phyloP scores from a whole-genome alignment of 1,139 yeast species.

The Kurtzmaniella quercitrusa region DNA sequence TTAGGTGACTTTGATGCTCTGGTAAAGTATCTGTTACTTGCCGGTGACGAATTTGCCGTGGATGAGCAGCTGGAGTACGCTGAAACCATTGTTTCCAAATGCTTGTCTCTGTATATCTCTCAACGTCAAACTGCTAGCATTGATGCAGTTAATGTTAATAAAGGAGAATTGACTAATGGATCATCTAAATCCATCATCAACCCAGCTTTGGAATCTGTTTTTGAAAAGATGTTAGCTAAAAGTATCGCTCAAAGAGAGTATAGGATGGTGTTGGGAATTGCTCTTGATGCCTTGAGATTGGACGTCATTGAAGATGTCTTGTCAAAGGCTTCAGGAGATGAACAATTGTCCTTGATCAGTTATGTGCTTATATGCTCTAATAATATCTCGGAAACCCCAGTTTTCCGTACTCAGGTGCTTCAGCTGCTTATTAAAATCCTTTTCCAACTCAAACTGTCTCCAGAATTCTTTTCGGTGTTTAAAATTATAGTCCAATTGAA shows the following conservation, averaged over 20 bases:
- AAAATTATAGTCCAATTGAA: conserved; percentile 88
- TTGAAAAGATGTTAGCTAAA: conserved; percentile 81
- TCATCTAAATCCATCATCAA: conserved; percentile 49
- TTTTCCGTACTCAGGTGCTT: conserved; percentile 63
- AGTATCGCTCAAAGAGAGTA: conserved; percentile 70
- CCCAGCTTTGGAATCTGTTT: conserved; percentile 60
- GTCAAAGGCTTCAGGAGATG: conserved; percentile 25
- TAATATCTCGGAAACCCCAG: conserved; percentile 53
- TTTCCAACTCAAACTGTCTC: conserved; percentile 19
- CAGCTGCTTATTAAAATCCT: conserved; percentile 48
- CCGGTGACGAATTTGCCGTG: conserved; percentile 77
- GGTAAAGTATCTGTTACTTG: conserved; percentile 80
- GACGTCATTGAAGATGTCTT: conserved; percentile 67
- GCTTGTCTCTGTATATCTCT: conserved; percentile 77
- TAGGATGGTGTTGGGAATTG: conserved; percentile 84
- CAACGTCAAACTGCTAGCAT: conserved; percentile 54
- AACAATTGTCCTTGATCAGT: conserved; percentile 55
- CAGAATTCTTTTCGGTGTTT: conserved; percentile 72
- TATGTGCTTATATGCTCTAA: conserved; percentile 78
- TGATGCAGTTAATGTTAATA: conserved; percentile 23
- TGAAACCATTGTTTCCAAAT: conserved; percentile 90
- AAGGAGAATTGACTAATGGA: conserved; percentile 10
- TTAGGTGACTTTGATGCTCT: conserved; percentile 92
- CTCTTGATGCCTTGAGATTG: conserved; percentile 81
- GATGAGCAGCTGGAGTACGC: conserved; percentile 72